A percentile compares a stretch with the other conserved stretches of the same genome.
Evolutionary conservation across 768 basidiomycete genomes (phyloP).

Genomic region (Boletus rex-veris): DNA sequence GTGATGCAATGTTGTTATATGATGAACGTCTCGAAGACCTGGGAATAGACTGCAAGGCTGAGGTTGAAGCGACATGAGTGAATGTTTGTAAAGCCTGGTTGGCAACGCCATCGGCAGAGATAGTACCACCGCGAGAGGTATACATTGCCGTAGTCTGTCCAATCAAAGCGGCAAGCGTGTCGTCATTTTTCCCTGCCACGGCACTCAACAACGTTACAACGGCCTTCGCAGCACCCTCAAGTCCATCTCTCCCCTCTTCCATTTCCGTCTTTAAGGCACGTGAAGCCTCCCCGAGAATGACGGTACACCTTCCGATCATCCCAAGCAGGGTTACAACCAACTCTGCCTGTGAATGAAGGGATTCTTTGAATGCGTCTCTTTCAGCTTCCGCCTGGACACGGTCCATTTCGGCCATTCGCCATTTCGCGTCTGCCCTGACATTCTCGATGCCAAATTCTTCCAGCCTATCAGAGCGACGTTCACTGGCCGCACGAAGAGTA

Average conservation of each 20-base stretch:
- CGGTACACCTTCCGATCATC: constrained; percentile 75
- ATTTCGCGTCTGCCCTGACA: constrained; percentile 65
- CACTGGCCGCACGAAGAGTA: constrained; percentile 77
- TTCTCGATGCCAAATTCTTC: constrained; percentile 69
- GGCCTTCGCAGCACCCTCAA: constrained; percentile 41
- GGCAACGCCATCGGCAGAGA: constrained; percentile 47
- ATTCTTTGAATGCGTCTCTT: constrained; percentile 57
- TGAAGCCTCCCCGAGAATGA: constrained; percentile 60
- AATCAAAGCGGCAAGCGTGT: constrained; percentile 61
- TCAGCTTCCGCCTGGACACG: constrained; percentile 62
- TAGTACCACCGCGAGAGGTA: constrained; percentile 34
- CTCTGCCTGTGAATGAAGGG: constrained; percentile 61
- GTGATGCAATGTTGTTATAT: constrained; percentile 40
- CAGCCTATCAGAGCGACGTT: constrained; percentile 73
- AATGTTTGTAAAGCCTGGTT: constrained; percentile 45
- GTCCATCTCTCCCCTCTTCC: constrained; percentile 35
- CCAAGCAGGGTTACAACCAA: constrained; percentile 71
- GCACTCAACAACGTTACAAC: constrained; percentile 50
- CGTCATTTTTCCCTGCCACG: constrained; percentile 66
- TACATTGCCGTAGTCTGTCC: constrained; percentile 67
- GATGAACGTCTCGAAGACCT: constrained; percentile 44
- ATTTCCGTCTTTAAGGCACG: constrained; percentile 40
- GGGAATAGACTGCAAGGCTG: constrained; percentile 41
- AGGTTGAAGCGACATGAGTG: constrained; percentile 47
- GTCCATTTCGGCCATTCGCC: constrained; percentile 70